Conservation (phyloP, 2,329 filamentous ascomycete species). For the Colletotrichum tropicicola region DNA sequence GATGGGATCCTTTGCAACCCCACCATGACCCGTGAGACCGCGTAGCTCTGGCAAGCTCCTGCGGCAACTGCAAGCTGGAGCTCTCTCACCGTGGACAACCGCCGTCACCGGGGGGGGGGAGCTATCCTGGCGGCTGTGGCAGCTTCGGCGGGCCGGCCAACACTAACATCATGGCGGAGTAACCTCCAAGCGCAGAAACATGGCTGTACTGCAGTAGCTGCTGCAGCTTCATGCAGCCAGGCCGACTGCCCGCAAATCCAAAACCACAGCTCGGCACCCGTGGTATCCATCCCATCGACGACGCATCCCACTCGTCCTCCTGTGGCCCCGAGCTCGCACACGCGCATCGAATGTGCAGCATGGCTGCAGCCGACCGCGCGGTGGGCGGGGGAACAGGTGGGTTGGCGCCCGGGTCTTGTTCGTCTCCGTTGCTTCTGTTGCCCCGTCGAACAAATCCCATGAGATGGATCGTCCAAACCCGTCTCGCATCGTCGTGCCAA, state of each 20-base stretch:
- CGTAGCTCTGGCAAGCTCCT: too few relatives aligned
- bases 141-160: not conserved
- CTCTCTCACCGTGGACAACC: not conserved
- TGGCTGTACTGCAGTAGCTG: conserved; percentile 18
- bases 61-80: too few relatives aligned
- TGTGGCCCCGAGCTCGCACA: conserved; percentile 6
- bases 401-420: not conserved
- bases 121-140: not conserved
- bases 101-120: conserved; percentile 7
- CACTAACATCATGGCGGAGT: conserved; percentile 13
- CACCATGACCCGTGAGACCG: too few relatives aligned
- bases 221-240: conserved; percentile 16
- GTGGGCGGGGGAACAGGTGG: conserved; percentile 26
- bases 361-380: conserved; percentile 21
- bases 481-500: not conserved
- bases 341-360: conserved; percentile 17
- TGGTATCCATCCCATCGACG: conserved; percentile 2
- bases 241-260: conserved; percentile 16
- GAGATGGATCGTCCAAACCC: not conserved
- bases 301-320: conserved; percentile 5
- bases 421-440: conserved; percentile 23
- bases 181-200: conserved; percentile 16
- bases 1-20: too few relatives aligned
- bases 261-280: conserved; percentile 21
- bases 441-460: conserved; percentile 20